Base-by-base conservation (phyloP, 371 early-diverging fungal species). In the Mortierella sp. region DNA sequence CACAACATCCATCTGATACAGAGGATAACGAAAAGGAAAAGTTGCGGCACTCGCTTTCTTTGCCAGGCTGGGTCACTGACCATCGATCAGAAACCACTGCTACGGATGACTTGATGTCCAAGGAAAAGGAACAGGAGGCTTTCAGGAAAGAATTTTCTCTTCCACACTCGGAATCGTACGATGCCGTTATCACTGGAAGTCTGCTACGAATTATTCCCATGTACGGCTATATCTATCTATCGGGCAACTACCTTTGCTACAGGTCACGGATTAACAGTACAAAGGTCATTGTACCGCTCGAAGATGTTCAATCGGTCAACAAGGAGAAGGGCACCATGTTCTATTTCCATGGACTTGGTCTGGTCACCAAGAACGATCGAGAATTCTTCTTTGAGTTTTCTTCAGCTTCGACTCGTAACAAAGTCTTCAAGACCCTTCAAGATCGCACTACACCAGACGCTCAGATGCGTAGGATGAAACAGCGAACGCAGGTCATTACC, bases 221-320 rank as follows among this genome's bases (percentile, higher is more conserved):
- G 45, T 88, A 85, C 41, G 94, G 94, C 23, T 85, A 85, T 28
- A 54, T 93, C 0, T 92, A 90, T 58, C 80, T 93, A 21, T 90
- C 93, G 0, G 78, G 80, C 24, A 80, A 87, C 62, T 85, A 87
- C 65, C 64, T 93, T 7, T 90, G 88, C 49, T 93, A 87, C 69
- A 87, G 86, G 56, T 89, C 91, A 7, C 86, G 84, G 60, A 78
- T 85, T 2, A 82, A 89, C 58, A 89, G 87, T 1, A 82, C 86
- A 10, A 89, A 88, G 71, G 86, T 87, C 55, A 80, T 51, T 47
- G 47, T 65, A 10, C 85, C 86, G 9, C 53, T 87, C 23, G 50
- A 70, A 5, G 86, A 87, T 51, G 61, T 86, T 23, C 46, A 67
- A 2, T 49, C 46, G 23, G 62, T 74, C 23, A 53, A 74, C 54